Evolutionary conservation across 331 rosid genomes (phyloP), one percentile per base, ranked within the genome.

Genomic region (Prunus yedoensis): DNA sequence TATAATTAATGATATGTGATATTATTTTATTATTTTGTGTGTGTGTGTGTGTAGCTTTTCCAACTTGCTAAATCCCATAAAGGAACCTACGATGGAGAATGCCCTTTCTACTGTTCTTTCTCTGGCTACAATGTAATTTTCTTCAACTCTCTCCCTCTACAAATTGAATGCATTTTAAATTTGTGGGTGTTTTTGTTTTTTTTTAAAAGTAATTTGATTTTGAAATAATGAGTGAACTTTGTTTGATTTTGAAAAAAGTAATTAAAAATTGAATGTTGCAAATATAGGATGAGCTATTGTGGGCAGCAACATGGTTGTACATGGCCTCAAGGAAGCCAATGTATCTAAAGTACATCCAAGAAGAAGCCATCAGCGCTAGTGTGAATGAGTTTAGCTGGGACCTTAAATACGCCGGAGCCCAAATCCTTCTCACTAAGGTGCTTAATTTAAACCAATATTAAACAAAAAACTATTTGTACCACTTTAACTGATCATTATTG

Each of bases 311-410:
- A 25, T 95, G 99, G 99, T 74, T 95, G 71, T 92, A 85, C 81
- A 7, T 58, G 11, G 97, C 97, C 27, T 89, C 99, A 0, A 78
- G 11, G 77, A 89, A 66, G 68, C 16, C 86, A 0, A 2, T 72
- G 46, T 92, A 90, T 53, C 10, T 92, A 57, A 74, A 84, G 74
- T 95, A 78, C 61, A 60, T 95, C 35, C 27, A 74, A 70, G 93
- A 92, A 73, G 96, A 95, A 46, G 8, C 88, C 64, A 88, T 90
- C 11, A 87, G 89, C 76, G 97, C 88, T 2, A 27, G 9, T 23
- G 99, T 95, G 3, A 56, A 87, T 5, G 99, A 95, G 77, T 95
- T 95, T 64, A 95, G 97, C 66, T 95, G 99, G 99, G 99, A 95
- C 67, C 97, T 95, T 49, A 95, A 95, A 79, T 95, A 89, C 70